Evolutionary conservation across 768 basidiomycete species (phyloP).

Genomic region (Phylloporus rhodoxanthus): DNA sequence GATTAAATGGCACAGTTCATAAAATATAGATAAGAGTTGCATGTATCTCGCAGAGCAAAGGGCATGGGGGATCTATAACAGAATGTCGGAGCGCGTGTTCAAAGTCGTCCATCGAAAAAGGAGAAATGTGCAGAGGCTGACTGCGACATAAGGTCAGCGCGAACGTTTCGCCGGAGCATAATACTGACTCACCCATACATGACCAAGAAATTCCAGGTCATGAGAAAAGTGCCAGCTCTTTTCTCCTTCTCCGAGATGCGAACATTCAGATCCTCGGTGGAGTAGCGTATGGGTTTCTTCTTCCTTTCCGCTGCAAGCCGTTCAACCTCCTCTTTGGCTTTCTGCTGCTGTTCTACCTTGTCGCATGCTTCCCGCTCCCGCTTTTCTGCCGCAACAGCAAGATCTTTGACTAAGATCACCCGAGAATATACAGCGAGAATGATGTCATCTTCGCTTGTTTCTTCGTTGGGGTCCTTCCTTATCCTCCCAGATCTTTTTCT

Average conservation of each 20-base stretch:
- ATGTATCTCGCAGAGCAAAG: conserved; percentile 83
- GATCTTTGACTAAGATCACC: conserved; percentile 65
- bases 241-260: conserved; percentile 75
- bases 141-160: conserved; percentile 36
- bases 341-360: conserved; percentile 58
- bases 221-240: conserved; percentile 76
- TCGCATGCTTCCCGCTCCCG: conserved; percentile 66
- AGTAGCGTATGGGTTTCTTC: conserved; percentile 87
- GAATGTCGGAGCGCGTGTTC: conserved; percentile 82
- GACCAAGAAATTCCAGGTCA: conserved; percentile 91
- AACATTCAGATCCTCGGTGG: conserved; percentile 88
- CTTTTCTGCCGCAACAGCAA: conserved; percentile 46
- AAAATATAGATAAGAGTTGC: conserved; percentile 84
- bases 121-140: conserved; percentile 79
- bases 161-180: neutral
- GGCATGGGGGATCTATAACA: conserved; percentile 59
- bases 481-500: conserved; percentile 87
- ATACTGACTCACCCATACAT: conserved; percentile 73
- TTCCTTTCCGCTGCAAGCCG: conserved; percentile 71
- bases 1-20: conserved; percentile 71
- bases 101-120: conserved; percentile 90
- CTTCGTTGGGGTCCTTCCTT: conserved; percentile 76
- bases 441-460: conserved; percentile 70
- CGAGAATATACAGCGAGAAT: conserved; percentile 6
- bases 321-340: conserved; percentile 66